These are phyloP conservation scores for Leersia perrieri DNA, from an alignment of 176 grass and related monocot species.

Conservation along the genomic window DNA sequence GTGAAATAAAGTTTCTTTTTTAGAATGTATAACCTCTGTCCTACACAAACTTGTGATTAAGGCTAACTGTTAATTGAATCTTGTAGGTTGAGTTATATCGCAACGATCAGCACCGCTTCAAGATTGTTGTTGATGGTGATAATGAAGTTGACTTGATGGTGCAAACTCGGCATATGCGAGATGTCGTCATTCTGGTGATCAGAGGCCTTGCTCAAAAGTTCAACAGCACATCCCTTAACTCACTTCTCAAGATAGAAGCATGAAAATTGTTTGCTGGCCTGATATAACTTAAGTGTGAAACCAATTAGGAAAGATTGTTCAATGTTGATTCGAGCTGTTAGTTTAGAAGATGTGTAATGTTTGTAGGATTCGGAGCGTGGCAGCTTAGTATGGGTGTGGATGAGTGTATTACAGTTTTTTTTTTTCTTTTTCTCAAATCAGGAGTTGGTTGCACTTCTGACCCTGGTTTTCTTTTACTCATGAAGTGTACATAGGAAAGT, in stretches of 20 bases:
- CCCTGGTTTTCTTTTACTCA: not conserved
- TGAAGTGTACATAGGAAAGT: slow-evolving; percentile 42
- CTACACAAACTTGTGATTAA: not conserved
- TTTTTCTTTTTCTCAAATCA: not conserved
- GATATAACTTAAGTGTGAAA: not conserved
- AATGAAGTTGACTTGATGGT: slow-evolving; percentile 85
- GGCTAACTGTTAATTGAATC: slow-evolving; percentile 9
- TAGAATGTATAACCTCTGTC: not conserved
- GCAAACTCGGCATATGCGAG: slow-evolving; percentile 69
- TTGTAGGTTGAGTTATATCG: slow-evolving; percentile 82
- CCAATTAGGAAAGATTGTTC: slow-evolving; percentile 3
- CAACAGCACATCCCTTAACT: slow-evolving; percentile 96
- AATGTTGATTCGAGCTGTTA: not conserved
- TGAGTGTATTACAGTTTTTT: not conserved
- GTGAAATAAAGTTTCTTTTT: not conserved
- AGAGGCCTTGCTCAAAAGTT: slow-evolving; percentile 90
- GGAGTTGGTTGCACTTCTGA: slow-evolving; percentile 8
- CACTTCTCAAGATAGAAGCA: slow-evolving; percentile 74
- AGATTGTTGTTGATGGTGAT: slow-evolving; percentile 80
- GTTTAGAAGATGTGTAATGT: slow-evolving; percentile 35
- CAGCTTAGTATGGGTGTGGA: slow-evolving; percentile 6
- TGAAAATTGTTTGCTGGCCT: slow-evolving; percentile 26
- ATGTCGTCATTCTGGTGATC: slow-evolving; percentile 75
- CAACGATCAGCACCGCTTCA: slow-evolving; percentile 85
- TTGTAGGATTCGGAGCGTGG: slow-evolving; percentile 41